phyloP scores from a whole-genome alignment of 768 basidiomycete species.

The Scleroderma citrinum region DNA sequence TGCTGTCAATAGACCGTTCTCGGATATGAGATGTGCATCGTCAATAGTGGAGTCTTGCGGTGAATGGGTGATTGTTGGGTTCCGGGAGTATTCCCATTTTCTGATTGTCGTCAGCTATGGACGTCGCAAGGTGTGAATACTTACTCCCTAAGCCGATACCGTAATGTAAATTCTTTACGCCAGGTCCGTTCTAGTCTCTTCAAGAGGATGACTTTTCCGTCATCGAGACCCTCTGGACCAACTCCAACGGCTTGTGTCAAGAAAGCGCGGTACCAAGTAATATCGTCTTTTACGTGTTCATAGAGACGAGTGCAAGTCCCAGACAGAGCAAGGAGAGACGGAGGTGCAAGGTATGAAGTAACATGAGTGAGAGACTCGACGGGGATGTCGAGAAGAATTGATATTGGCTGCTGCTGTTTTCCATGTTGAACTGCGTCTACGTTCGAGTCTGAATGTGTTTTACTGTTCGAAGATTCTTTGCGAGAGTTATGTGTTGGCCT shows the following conservation, averaged over 20 bases:
- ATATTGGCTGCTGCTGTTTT: constrained; percentile 28
- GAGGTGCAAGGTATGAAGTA: constrained; percentile 66
- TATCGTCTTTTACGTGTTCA: constrained; percentile 69
- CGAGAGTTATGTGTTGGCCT: constrained; percentile 38
- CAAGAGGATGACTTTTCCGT: constrained; percentile 44
- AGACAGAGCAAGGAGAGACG: constrained; percentile 52
- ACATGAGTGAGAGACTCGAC: constrained; percentile 71
- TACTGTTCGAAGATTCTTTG: constrained; percentile 33
- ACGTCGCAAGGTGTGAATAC: constrained; percentile 7
- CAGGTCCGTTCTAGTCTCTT: constrained; percentile 55
- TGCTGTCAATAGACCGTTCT: constrained; percentile 49
- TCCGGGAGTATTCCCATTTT: constrained; percentile 64
- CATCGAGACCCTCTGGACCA: constrained; percentile 51
- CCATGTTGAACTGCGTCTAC: constrained; percentile 40
- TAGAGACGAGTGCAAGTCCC: constrained; percentile 46
- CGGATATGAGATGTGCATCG: constrained; percentile 54
- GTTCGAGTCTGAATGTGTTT: constrained; percentile 21
- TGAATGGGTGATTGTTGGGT: constrained; percentile 52
- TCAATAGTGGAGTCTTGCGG: constrained; percentile 58
- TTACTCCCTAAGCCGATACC: constrained; percentile 52
- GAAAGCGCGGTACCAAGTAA: constrained; percentile 76
- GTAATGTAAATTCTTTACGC: constrained; percentile 62
- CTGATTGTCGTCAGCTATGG: constrained; percentile 32
- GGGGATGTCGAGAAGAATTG: constrained; percentile 39
- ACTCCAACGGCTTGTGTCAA: constrained; percentile 61